These are phyloP conservation scores for Solanum hybrid DNA, from an alignment of 305 asterid genomes.

Conservation along the genomic window DNA sequence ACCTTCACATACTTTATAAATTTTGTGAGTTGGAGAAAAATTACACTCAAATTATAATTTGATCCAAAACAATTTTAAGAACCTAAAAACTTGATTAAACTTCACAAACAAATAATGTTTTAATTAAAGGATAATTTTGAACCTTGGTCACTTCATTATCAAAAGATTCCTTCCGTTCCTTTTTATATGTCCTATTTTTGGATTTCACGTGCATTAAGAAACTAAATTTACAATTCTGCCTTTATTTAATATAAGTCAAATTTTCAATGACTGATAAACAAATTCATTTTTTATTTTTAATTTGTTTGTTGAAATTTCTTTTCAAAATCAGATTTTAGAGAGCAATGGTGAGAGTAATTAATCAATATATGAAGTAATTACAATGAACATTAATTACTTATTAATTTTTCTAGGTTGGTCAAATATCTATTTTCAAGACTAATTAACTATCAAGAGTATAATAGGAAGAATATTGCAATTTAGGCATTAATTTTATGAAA, in stretches of 20 bases:
- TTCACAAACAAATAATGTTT: not conserved
- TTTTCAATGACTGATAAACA: not conserved
- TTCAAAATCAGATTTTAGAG: not conserved
- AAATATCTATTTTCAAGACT: too few relatives aligned
- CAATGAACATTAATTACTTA: not conserved
- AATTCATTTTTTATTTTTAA: too few relatives aligned
- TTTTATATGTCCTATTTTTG: not conserved
- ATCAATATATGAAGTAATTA: too few relatives aligned
- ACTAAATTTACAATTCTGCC: too few relatives aligned
- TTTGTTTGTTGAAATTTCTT: not conserved
- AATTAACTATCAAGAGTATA: not conserved
- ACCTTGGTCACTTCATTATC: not conserved
- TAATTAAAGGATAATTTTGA: too few relatives aligned
- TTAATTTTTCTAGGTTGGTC: not conserved
- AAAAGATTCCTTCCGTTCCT: too few relatives aligned
- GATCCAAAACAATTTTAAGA: not conserved
- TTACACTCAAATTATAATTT: not conserved
- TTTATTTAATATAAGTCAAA: too few relatives aligned
- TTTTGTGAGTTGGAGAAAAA: not conserved
- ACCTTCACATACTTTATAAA: not conserved
- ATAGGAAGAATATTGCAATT: not conserved
- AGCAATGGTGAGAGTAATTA: too few relatives aligned
- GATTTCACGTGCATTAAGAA: not conserved
- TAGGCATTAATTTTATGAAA: not conserved
- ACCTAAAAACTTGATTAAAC: too few relatives aligned